Evolutionary conservation across 208 protist genomes (phyloP), one percentile per base, ranked within the genome.

Genomic region (Tritrichomonas foetus): DNA sequence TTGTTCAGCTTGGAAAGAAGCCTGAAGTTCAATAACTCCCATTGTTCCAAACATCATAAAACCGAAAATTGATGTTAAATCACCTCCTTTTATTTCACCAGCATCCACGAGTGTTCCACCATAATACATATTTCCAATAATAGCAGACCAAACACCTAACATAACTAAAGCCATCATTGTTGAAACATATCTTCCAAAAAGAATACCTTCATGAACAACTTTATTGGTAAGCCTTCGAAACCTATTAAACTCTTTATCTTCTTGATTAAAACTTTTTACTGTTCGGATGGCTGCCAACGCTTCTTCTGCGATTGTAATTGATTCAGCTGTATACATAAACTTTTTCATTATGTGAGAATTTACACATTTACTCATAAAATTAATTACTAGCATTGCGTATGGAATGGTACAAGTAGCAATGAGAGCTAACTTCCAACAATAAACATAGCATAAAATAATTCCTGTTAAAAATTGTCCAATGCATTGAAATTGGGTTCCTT

Each of bases 231-330:
- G 27, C 25, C n/a, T 50, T 9, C 8, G 3, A 30, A 82, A 82
- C 50, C 74, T 47, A 33, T 82, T 1, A 41, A 82, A 47, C 50
- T 82, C 74, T 20, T 47, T 41, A 22, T 82, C 74, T 82, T 82
- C 74, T 5, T 41, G 33, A 36, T 82, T 82, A 36, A 94, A 94
- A 5, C 72, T 64, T 64, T 64, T 36, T 5, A 94, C 93, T 16
- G 93, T 94, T 64, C 93, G 64, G 22, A 94, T 82, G 20, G 44
- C 1, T 11, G 93, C 82, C 5, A 94, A 84, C 57, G 93, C 64
- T 82, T 94, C 93, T 47, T 94, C 93, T 50, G 93, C 93, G 49
- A 94, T 82, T 49, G 72, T 82, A 30, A 82, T 82, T 8, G 50
- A 49, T 55, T 82, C 50, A 20, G 41, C 1, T 22, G 41, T 25